These are phyloP conservation scores for Cornus florida DNA, from an alignment of 148 eudicot species.

Conservation along the genomic window DNA sequence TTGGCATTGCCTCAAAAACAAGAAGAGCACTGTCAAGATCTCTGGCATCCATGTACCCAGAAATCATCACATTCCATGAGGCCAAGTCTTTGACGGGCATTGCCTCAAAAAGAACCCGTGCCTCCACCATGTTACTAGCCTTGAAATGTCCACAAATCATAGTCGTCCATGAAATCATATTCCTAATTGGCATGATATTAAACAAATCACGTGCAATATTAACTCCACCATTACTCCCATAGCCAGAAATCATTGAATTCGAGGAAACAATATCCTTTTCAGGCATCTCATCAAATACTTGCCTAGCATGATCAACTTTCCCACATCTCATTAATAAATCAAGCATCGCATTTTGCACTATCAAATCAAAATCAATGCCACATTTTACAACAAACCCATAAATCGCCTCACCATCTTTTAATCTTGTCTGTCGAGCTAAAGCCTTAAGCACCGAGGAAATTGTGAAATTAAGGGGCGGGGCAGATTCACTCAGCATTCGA, in stretches of 20 bases:
- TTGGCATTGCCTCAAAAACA: conserved; percentile 21
- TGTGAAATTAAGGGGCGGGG: conserved; percentile 25
- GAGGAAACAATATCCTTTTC: conserved; percentile 26
- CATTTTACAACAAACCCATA: conserved; percentile 27
- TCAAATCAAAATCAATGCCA: conserved; percentile 22
- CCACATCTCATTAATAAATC: conserved; percentile 34
- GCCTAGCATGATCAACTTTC: conserved; percentile 14
- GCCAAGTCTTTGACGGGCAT: conserved; percentile 38
- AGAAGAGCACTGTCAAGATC: conserved; percentile 18
- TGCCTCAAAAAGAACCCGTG: conserved; percentile 27
- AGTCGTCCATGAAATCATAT: conserved; percentile 35
- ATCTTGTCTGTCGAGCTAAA: conserved; percentile 23
- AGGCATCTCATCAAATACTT: conserved; percentile 23
- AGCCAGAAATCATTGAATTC: conserved; percentile 32
- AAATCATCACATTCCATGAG: conserved; percentile 38
- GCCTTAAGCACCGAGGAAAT: conserved; percentile 24
- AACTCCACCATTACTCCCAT: conserved; percentile 14
- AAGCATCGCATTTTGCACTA: conserved; percentile 24
- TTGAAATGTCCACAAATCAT: conserved; percentile 28
- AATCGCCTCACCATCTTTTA: conserved; percentile 20
- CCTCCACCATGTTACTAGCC: conserved; percentile 31
- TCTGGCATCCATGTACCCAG: conserved; percentile 23
- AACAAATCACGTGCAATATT: conserved; percentile 28
- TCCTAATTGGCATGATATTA: conserved; percentile 23
- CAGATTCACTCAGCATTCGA: conserved; percentile 18